A percentile compares a stretch with the other conserved stretches of the same genome.
Evolutionary conservation across 1,284 basidiomycete species (phyloP).

Genomic region (Athelia psychrophila): DNA sequence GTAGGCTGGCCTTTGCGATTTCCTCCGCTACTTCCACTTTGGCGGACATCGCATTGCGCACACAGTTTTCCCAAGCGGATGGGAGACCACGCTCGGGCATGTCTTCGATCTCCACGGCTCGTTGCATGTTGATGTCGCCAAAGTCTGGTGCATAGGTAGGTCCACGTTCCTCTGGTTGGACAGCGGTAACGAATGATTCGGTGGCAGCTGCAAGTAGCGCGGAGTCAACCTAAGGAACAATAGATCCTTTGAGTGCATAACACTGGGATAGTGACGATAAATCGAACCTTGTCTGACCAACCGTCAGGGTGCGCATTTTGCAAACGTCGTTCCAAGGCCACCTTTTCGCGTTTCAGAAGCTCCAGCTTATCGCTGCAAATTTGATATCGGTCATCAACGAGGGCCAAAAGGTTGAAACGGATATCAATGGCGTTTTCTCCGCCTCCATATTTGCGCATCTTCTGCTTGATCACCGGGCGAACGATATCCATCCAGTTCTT

Average conservation of each 20-base stretch:
- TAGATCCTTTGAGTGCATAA: too few species aligned
- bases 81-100: conserved; percentile 36
- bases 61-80: conserved; percentile 44
- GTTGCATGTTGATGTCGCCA: conserved; percentile 39
- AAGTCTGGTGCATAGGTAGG: conserved; percentile 41
- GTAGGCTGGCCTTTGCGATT: conserved; percentile 36
- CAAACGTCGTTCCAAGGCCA: conserved; percentile 42
- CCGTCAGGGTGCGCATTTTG: conserved; percentile 24
- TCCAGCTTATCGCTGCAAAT: conserved; percentile 50
- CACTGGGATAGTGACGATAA: too few species aligned
- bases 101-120: conserved; percentile 42
- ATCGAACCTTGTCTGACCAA: conserved; percentile 38
- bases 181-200: conserved; percentile 31
- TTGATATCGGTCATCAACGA: conserved; percentile 50
- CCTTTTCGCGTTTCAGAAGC: conserved; percentile 45
- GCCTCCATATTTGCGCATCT: conserved; percentile 56
- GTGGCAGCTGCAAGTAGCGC: conserved; percentile 26
- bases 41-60: conserved; percentile 36
- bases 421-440: conserved; percentile 44
- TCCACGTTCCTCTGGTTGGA: conserved; percentile 19
- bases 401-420: conserved; percentile 56
- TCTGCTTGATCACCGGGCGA: conserved; percentile 53
- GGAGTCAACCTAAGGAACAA: conserved; percentile 34
- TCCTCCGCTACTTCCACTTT: conserved; percentile 52
- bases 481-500: conserved; percentile 55